phyloP scores from a whole-genome alignment of 192 early-diverging fungal species.

The Neocallimastix lanati region DNA sequence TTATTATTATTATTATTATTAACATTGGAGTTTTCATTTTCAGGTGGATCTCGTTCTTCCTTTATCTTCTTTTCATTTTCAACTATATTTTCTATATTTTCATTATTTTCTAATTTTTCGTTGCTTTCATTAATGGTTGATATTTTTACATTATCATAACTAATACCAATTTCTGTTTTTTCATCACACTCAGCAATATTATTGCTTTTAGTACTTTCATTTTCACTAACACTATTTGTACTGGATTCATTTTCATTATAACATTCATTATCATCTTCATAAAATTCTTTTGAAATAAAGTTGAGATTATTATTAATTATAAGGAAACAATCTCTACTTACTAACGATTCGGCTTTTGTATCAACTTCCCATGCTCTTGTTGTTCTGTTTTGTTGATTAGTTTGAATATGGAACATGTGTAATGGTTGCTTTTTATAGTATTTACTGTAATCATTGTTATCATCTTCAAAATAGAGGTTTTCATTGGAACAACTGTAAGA shows the following conservation, averaged over 20 bases:
- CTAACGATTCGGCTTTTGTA: constrained; percentile 3
- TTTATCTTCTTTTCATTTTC: too few species aligned
- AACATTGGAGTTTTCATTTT: too few species aligned
- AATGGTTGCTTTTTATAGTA: neutral
- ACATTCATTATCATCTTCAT: neutral
- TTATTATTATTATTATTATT: too few species aligned
- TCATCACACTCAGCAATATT: neutral
- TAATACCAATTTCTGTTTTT: neutral
- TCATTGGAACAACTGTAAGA: neutral
- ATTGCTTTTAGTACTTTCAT: neutral
- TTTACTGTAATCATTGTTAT: neutral
- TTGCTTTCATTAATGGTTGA: too few species aligned
- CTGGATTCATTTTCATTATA: neutral
- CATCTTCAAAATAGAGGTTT: neutral
- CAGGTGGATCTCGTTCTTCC: too few species aligned
- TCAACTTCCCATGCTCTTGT: constrained; percentile 20
- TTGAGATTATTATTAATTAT: constrained; percentile 1
- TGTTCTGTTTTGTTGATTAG: constrained; percentile 18
- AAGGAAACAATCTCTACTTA: constrained; percentile 25
- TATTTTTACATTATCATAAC: too few species aligned
- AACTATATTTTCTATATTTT: too few species aligned
- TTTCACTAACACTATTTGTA: neutral
- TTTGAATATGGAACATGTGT: constrained; percentile 24
- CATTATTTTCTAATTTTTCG: too few species aligned
- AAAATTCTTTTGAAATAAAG: neutral